These are phyloP conservation scores for Immersiella caudata DNA, from an alignment of 495 filamentous ascomycete genomes.

Conservation along the genomic window DNA sequence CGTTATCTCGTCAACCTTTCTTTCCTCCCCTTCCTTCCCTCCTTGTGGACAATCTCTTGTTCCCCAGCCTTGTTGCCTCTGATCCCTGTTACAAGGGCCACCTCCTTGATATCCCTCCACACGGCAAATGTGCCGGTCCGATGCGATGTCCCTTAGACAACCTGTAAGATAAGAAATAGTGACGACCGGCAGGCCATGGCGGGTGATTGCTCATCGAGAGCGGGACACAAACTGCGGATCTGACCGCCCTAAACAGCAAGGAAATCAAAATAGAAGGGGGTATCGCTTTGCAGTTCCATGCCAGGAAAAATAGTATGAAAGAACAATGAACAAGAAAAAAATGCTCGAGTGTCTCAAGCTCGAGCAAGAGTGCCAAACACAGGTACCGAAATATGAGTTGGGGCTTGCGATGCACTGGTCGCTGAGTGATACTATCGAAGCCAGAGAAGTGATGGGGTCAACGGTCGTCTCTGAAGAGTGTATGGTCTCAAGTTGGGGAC, in stretches of 20 bases:
- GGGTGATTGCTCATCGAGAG: background rate
- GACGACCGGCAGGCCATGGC: background rate
- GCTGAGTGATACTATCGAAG: too few relatives aligned
- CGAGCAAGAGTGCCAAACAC: background rate
- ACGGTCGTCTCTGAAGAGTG: too few relatives aligned
- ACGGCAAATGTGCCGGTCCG: background rate
- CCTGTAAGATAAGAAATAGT: background rate
- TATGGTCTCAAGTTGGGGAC: too few relatives aligned
- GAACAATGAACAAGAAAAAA: conserved; percentile 6
- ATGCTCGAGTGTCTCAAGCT: background rate
- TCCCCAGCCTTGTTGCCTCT: background rate
- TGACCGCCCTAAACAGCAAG: background rate
- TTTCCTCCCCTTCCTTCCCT: background rate
- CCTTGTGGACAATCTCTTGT: background rate
- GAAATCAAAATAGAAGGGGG: conserved; percentile 12
- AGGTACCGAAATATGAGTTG: background rate
- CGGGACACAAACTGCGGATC: background rate
- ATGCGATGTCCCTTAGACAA: background rate
- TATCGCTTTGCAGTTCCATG: conserved; percentile 19
- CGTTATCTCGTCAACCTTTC: background rate
- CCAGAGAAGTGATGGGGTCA: too few relatives aligned
- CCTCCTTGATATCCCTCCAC: background rate
- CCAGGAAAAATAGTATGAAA: conserved; percentile 8
- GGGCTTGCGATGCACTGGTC: too few relatives aligned
- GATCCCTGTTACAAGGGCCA: background rate